These are phyloP conservation scores for Parascedosporium putredinis DNA, from an alignment of 2,329 filamentous ascomycete genomes.

Conservation along the genomic window DNA sequence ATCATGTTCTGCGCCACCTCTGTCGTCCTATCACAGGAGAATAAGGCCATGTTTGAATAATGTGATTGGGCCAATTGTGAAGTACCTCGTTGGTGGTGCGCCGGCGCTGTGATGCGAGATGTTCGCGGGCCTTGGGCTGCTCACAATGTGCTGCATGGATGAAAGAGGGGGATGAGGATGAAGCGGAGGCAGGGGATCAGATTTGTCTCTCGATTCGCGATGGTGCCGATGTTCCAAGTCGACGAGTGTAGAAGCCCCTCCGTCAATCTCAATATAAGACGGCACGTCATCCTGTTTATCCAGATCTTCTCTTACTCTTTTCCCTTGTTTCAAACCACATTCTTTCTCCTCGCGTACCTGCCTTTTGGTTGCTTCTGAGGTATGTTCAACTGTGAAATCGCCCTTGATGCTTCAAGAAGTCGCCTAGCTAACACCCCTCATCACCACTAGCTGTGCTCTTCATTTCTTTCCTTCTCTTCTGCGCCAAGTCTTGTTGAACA, in stretches of 20 bases:
- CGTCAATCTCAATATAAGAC: conserved; percentile 5
- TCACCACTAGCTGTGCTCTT: conserved; percentile 4
- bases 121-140: too few species aligned
- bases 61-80: too few species aligned
- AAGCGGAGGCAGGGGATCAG: neutral
- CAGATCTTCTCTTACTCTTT: neutral
- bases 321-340: neutral
- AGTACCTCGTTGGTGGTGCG: too few species aligned
- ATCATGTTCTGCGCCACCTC: neutral
- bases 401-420: neutral
- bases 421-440: neutral
- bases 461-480: neutral
- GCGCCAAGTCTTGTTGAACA: conserved; percentile 4
- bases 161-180: too few species aligned
- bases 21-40: neutral
- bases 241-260: too few species aligned
- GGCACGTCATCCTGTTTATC: neutral
- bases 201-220: neutral
- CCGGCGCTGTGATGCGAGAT: too few species aligned
- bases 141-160: too few species aligned
- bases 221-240: neutral
- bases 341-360: neutral
- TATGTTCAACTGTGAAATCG: neutral
- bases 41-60: too few species aligned
- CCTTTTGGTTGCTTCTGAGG: neutral